Evolutionary conservation across 352 stramenopile species (phyloP), one percentile per base, ranked within the genome.

Genomic region (Plasmopara halstedii): DNA sequence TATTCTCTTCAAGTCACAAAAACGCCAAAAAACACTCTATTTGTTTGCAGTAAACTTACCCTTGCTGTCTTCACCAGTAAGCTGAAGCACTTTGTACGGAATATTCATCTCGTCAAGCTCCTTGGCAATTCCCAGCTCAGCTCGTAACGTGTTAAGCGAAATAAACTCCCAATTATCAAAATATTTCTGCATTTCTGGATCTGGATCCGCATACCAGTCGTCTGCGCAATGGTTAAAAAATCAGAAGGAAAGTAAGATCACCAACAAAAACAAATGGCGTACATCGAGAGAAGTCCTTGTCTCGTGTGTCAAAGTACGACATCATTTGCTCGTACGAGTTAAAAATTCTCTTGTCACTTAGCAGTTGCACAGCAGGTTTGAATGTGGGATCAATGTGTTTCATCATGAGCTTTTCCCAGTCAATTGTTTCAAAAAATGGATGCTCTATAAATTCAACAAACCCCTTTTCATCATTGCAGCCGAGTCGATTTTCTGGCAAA

Each of bases 141-240:
- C 64, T 50, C 80, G 75, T 39, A 94, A 60, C 20, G 78, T 90
- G 27, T 86, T 77, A 48, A 85, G 77, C 17, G 82, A 89, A 50
- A 89, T 88, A 58, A 85, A 94, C 41, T 94, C 85, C 83, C 83
- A 94, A 26, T 72, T 75, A 13, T 88, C 76, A 42, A 94, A 94
- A 44, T 90, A 70, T 47, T 88, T 89, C 57, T 94, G 77, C 60
- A 83, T 77, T 42, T 84, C 74, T 1, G 74, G 68, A 15, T 79
- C 64, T 10, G 75, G 75, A 41, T 81, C 74, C 26, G 73, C 72
- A 39, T 89, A 87, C 78, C 78, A 89, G 54, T 89, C 78, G 46
- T 87, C 77, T 88, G 42, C 27, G 5, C 4, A 22, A 23, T 29
- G 39, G 31, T 6, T 46, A 33, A 17, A 11, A 36, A 41, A 20